Evolutionary conservation across 371 early-diverging fungal genomes (phyloP).

Genomic region (Mucor indicus): DNA sequence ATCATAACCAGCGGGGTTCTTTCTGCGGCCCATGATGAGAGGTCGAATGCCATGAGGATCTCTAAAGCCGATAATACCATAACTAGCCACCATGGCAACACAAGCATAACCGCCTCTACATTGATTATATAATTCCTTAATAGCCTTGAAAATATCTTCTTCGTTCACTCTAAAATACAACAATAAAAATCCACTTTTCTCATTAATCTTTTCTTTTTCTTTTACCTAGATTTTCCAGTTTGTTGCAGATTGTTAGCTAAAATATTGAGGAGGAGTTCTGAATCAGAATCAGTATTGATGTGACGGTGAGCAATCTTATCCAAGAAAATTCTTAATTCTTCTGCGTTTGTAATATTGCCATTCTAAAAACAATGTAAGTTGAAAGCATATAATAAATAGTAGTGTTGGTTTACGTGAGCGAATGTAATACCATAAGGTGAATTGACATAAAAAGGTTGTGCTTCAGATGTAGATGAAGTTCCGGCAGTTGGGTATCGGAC

Average conservation of each 20-base stretch:
- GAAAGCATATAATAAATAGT: not conserved
- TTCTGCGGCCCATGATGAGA: constrained; percentile 84
- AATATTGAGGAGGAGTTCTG: constrained; percentile 93
- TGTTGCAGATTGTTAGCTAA: constrained; percentile 89
- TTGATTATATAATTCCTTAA: constrained; percentile 75
- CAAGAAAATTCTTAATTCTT: constrained; percentile 78
- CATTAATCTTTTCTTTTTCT: constrained; percentile 6
- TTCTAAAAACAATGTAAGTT: constrained; percentile 55
- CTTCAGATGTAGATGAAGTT: constrained; percentile 88
- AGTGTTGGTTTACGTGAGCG: constrained; percentile 86
- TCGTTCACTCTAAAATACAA: constrained; percentile 74
- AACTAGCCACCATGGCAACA: constrained; percentile 93
- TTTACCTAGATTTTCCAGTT: constrained; percentile 88
- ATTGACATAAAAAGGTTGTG: constrained; percentile 98
- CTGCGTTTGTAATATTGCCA: constrained; percentile 94
- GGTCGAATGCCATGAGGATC: constrained; percentile 97
- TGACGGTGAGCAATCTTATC: constrained; percentile 95
- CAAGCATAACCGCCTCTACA: constrained; percentile 94
- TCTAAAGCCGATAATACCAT: constrained; percentile 86
- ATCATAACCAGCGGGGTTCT: constrained; percentile 59
- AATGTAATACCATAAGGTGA: constrained; percentile 94
- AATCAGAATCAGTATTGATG: constrained; percentile 98
- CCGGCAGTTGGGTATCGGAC: constrained; percentile 98
- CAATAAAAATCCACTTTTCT: constrained; percentile 9
- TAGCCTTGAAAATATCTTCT: constrained; percentile 93